phyloP scores from a whole-genome alignment of 2,329 filamentous ascomycete genomes.

The Epichloe coenophiala region DNA sequence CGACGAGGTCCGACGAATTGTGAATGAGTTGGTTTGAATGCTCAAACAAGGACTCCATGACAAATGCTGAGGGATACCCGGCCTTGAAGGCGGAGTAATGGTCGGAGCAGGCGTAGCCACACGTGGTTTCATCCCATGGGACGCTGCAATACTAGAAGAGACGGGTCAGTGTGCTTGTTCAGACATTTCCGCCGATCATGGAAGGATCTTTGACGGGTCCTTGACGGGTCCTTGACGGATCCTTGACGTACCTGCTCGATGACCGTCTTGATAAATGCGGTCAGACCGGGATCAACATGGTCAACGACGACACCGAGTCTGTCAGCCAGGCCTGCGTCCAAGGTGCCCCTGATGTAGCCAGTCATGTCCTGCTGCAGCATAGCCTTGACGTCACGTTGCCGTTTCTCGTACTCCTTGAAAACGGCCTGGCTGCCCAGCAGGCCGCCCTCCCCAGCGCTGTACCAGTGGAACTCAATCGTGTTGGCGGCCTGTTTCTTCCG shows the following conservation, averaged over 20 bases:
- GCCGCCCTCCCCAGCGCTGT: conserved; percentile 80
- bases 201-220: not conserved
- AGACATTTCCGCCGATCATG: not conserved
- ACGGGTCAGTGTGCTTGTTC: not conserved
- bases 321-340: conserved; percentile 71
- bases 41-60: conserved; percentile 61
- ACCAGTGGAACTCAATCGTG: conserved; percentile 95
- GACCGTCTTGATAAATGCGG: conserved; percentile 79
- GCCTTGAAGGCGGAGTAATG: conserved; percentile 62
- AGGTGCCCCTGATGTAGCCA: conserved; percentile 69
- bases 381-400: conserved; percentile 66
- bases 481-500: conserved; percentile 61
- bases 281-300: conserved; percentile 71
- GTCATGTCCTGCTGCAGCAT: conserved; percentile 99
- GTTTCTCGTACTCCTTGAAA: conserved; percentile 66
- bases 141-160: conserved; percentile 64
- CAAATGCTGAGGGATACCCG: conserved; percentile 62
- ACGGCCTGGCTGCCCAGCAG: conserved; percentile 81
- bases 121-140: conserved; percentile 75
- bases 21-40: conserved; percentile 56
- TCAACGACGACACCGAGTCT: conserved; percentile 88
- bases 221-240: too few species aligned
- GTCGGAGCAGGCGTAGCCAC: conserved; percentile 72
- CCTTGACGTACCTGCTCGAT: conserved; percentile 39
- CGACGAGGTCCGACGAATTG: conserved; percentile 54